A percentile compares a stretch with the other conserved stretches of the same genome.
phyloP scores from a whole-genome alignment of 1,284 basidiomycete species.

The Ustilago bromivora region DNA sequence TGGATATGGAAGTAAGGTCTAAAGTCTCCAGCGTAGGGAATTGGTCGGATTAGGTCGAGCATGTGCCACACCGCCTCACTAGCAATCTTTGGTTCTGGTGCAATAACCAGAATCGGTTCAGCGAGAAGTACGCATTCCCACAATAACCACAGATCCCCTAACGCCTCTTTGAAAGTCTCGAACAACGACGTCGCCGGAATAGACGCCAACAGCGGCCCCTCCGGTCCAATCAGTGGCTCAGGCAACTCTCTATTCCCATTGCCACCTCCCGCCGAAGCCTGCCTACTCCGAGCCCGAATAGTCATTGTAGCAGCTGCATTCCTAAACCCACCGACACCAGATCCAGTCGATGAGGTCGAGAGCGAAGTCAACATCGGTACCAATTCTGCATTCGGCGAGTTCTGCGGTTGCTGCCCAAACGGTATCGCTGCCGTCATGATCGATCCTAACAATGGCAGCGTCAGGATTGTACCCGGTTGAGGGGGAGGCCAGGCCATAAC shows the following conservation, averaged over 20 bases:
- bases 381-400: conserved; percentile 46
- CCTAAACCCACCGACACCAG: conserved; percentile 19
- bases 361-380: conserved; percentile 13
- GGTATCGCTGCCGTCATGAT: conserved; percentile 59
- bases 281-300: conserved; percentile 26
- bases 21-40: conserved; percentile 86
- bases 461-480: conserved; percentile 56
- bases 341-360: conserved; percentile 2
- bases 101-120: conserved; percentile 86
- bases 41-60: conserved; percentile 86
- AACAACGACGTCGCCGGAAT: conserved; percentile 75
- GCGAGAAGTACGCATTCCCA: conserved; percentile 80
- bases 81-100: conserved; percentile 81
- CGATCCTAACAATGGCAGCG: conserved; percentile 57
- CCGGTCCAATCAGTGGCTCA: conserved; percentile 42
- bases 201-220: conserved; percentile 75
- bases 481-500: conserved; percentile 61
- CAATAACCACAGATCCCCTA: conserved; percentile 80
- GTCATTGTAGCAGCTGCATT: conserved; percentile 43
- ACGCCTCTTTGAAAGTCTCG: conserved; percentile 69
- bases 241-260: conserved; percentile 31
- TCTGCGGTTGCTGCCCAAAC: conserved; percentile 61
- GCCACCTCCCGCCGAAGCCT: conserved; percentile 5
- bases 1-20: conserved; percentile 96
- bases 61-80: conserved; percentile 78